Percentiles rank a stretch among this genome's conserved stretches.
These are phyloP conservation scores for Pseudogymnoascus sp. DNA, from an alignment of 2,329 filamentous ascomycete species.

Conservation along the genomic window DNA sequence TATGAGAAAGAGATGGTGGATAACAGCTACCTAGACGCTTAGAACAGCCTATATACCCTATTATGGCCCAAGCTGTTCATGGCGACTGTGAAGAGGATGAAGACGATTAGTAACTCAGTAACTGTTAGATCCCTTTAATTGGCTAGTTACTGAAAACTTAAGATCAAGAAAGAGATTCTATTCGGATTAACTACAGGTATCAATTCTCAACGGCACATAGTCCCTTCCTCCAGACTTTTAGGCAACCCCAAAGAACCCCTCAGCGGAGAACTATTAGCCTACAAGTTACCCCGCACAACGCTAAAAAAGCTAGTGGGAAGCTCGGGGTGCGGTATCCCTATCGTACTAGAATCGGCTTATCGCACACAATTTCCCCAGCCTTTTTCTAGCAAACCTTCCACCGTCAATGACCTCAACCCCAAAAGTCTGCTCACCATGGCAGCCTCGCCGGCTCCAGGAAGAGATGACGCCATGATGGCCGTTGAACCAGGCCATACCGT, in stretches of 20 bases:
- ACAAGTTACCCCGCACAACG: background rate
- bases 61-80: background rate
- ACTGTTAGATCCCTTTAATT: background rate
- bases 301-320: background rate
- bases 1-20: constrained; percentile 22
- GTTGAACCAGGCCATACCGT: background rate
- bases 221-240: background rate
- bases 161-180: constrained; percentile 14
- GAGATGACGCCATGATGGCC: background rate
- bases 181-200: background rate
- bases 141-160: background rate
- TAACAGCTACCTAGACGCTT: constrained; percentile 4
- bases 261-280: background rate
- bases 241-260: background rate
- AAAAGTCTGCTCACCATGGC: background rate
- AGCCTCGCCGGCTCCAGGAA: background rate
- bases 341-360: background rate
- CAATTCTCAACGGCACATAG: background rate
- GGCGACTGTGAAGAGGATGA: background rate
- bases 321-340: background rate
- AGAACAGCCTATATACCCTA: background rate
- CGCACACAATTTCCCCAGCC: background rate
- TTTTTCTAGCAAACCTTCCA: background rate
- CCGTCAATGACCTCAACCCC: background rate
- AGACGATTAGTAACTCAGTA: background rate